These are phyloP conservation scores for Mycena citricolor DNA, from an alignment of 1,284 basidiomycete species.

Conservation along the genomic window DNA sequence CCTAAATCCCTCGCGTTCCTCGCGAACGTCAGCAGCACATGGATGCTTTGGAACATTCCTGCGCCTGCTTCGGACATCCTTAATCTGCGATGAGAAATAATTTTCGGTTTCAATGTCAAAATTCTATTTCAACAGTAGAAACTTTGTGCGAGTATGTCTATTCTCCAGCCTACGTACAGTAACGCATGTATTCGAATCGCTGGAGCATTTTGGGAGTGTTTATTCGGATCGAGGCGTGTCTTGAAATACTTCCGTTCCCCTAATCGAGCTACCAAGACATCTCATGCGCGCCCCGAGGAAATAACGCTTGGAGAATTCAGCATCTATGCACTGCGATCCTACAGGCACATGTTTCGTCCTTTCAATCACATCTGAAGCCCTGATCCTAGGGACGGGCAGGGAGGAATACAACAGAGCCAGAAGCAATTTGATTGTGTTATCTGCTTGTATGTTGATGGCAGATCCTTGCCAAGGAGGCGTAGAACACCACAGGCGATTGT, in stretches of 20 bases:
- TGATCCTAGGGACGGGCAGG: too few species aligned
- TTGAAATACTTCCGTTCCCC: background rate
- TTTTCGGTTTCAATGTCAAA: background rate
- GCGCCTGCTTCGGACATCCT: slow-evolving; percentile 5
- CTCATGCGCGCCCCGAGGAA: background rate
- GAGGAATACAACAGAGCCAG: background rate
- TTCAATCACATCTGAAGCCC: too few species aligned
- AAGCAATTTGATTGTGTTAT: background rate
- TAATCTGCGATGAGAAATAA: slow-evolving; percentile 10
- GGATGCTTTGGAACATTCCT: too few species aligned
- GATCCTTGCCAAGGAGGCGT: background rate
- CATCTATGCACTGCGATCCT: background rate
- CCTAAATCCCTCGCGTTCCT: too few species aligned
- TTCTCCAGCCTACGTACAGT: background rate
- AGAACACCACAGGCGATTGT: background rate
- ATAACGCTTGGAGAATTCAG: background rate
- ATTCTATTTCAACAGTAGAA: background rate
- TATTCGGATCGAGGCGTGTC: background rate
- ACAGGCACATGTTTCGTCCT: background rate
- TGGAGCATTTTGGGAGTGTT: background rate
- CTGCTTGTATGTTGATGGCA: background rate
- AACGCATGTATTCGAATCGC: background rate
- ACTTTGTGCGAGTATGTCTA: background rate
- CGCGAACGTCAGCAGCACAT: too few species aligned
- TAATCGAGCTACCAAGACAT: background rate